Conservation (phyloP, 352 stramenopile species). For the Globisporangium cylindrosporum region DNA sequence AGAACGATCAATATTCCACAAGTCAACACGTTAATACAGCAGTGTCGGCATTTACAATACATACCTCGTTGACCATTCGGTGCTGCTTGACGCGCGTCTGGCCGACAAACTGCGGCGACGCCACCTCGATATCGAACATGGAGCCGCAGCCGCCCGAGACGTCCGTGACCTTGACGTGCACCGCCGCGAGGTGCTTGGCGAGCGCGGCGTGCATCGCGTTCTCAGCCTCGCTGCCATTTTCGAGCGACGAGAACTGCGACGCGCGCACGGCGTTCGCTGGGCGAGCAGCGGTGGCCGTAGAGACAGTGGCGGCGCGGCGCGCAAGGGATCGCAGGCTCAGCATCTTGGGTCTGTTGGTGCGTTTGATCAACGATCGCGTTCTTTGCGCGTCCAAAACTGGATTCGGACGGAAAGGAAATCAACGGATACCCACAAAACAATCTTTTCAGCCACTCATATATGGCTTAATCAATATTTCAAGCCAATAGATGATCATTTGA, state of each 20-base stretch:
- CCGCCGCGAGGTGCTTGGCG: conserved; percentile 50
- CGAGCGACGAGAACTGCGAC: conserved; percentile 18
- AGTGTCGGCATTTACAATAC: neutral
- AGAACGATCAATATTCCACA: neutral
- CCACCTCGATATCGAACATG: conserved; percentile 88
- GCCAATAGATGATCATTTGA: neutral
- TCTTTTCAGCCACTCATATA: neutral
- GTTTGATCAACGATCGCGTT: neutral
- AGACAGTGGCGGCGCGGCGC: neutral
- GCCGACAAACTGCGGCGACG: conserved; percentile 70
- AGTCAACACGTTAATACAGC: neutral
- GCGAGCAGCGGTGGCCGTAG: neutral
- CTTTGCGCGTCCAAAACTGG: neutral
- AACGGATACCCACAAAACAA: neutral
- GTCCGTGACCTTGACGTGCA: conserved; percentile 83
- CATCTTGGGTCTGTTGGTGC: conserved; percentile 8
- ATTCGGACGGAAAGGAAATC: neutral
- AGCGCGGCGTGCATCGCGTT: conserved; percentile 69
- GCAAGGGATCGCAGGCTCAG: conserved; percentile 10
- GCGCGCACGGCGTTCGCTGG: neutral
- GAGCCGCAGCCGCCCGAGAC: conserved; percentile 87
- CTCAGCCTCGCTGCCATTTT: conserved; percentile 47
- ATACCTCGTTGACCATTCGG: conserved; percentile 83
- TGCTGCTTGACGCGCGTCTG: conserved; percentile 87
- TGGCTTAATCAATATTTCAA: neutral